Base-by-base conservation (phyloP, 2,329 filamentous ascomycete species). In the Paraphoma chrysanthemicola region DNA sequence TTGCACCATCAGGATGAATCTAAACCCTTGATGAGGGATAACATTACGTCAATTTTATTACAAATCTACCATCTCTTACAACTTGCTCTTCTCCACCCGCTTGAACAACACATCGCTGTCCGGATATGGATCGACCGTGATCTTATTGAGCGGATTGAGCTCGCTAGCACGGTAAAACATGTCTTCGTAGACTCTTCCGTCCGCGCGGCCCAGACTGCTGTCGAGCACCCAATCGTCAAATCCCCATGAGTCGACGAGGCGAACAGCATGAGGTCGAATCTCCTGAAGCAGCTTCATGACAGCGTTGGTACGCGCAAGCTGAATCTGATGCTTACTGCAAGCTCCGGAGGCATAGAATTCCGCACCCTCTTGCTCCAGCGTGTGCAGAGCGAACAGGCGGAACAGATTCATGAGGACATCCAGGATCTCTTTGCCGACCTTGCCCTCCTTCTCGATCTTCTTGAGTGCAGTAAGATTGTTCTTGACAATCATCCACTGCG, bases 141-240 rank as follows among this genome's bases (percentile, higher is more conserved):
- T 79, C 16, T 86, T 83, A 69, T 93, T 93, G 44, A 93, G 78
- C 1, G 90, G 90, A 69, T 93, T 93, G 66, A 89, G 77, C 79
- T 90, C 84, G 58, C 85, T 88, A 0, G 90, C 90, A 12, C 90
- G 80, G 68, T 87, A 80, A 78, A 92, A 93, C 80, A 93, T 82
- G 66, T 92, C 90, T 73, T 91, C 88, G 65, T 93, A 93, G 1
- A 92, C 90, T 67, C 89, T 88, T 17, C 90, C 90, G 58, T 93
- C 90, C 43, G 84, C 85, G 1, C 89, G 81, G 1, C 90, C 90
- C 39, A 93, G 74, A 55, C 85, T 87, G 66, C 85, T 88, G 71
- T 93, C 90, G 2, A 93, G 82, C 66, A 91, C 88, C 88, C 88
- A 93, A 71, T 93, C 90, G 1, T 90, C 87, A 77, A 93, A 91